Percentiles rank a stretch among this genome's conserved stretches.
phyloP scores from a whole-genome alignment of 2,329 filamentous ascomycete genomes.

The Arthrobotrys entomopaga region DNA sequence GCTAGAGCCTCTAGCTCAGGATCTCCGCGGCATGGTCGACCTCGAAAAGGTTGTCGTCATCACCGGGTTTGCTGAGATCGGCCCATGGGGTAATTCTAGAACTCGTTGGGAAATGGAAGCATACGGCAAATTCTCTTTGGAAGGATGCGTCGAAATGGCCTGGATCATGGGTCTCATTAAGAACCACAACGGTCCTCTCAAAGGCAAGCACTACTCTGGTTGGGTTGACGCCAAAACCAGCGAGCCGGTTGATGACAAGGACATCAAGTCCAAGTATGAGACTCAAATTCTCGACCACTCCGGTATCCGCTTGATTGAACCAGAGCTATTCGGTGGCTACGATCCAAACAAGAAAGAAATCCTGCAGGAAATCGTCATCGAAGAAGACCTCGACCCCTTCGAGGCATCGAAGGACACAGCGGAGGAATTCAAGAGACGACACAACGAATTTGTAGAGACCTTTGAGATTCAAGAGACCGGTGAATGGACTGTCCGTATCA shows the following conservation, averaged over 20 bases:
- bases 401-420: conserved; percentile 97
- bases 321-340: conserved; percentile 95
- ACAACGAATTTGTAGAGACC: conserved; percentile 96
- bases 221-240: conserved; percentile 96
- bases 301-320: conserved; percentile 96
- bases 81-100: conserved; percentile 97
- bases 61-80: conserved; percentile 93
- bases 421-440: conserved; percentile 95
- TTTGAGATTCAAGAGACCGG: conserved; percentile 94
- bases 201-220: conserved; percentile 94
- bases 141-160: conserved; percentile 98
- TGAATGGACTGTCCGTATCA: conserved; percentile 92
- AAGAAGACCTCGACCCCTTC: conserved; percentile 96
- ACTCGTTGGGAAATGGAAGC: conserved; percentile 99
- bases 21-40: conserved; percentile 97
- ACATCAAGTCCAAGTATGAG: conserved; percentile 97
- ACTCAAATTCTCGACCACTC: conserved; percentile 95
- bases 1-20: conserved; percentile 84
- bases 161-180: conserved; percentile 99
- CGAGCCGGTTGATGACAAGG: conserved; percentile 97
- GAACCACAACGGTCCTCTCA: conserved; percentile 95
- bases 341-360: conserved; percentile 99
- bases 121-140: conserved; percentile 92
- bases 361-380: conserved; percentile 95
- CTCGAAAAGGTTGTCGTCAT: conserved; percentile 98